Base-by-base conservation (phyloP, 495 filamentous ascomycete genomes). In the Aspergillus steynii region DNA sequence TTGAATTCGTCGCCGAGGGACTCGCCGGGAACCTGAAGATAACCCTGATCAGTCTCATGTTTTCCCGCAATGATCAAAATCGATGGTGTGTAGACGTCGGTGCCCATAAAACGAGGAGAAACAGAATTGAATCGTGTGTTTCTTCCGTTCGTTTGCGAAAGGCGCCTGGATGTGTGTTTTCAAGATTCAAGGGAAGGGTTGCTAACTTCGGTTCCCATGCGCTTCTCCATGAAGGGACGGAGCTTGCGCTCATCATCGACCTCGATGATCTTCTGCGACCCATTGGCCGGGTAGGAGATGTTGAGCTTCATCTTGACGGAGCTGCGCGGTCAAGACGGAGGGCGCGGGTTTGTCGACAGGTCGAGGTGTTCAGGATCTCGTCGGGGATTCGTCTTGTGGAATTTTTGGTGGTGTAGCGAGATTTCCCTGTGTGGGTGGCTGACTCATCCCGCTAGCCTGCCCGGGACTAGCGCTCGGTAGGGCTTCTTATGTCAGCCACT, bases 251-350 rank as follows among this genome's bases (percentile, higher is more conserved):
- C 95, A 89, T 99, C 95, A 76, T 98, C 95, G 69, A 99, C 82
- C 74, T 99, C 95, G 82, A 99, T 88, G 68, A 99, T 87, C 84
- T 99, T 99, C 81, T 99, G 95, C 69, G 91, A 91, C 87, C 95
- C 95, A 83, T 98, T 97, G 84, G 92, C 90, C 72, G 96, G 95
- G 86, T 91, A 93, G 80, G 91, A 96, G 82, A 97, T 93, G 87
- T 97, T 96, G 85, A 96, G 85, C 90, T 96, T 91, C 89, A 91
- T 91, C 78, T 80, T 80, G 78, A 79, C 78, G 75, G 71, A 68
- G 74, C 68, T 74, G 77, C 78, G 77, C 78, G 74, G 77, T 80
- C 77, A 80, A 80, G 78, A 80, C 78, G 77, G 75, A 77, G 78
- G 66, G 74, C 76, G 78, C 74, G 71, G 72, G 68, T 76, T 79